Conservation (phyloP, 768 basidiomycete species). For the Leccinum incarnatum region DNA sequence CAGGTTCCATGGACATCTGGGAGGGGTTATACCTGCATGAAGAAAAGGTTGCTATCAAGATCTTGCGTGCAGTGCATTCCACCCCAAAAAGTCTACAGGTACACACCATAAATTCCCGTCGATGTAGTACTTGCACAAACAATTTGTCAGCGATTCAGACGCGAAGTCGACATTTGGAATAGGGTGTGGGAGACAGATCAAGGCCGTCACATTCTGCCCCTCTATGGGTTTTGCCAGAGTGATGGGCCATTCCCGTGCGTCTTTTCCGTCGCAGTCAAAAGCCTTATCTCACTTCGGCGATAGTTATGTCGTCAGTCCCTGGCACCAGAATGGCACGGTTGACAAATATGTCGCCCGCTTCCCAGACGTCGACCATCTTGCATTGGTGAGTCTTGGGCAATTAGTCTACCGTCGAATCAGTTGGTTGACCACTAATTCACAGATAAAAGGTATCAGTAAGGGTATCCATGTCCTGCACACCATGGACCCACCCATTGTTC, state of each 20-base stretch:
- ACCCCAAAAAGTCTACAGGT: slow-evolving; percentile 45
- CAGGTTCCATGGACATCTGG: slow-evolving; percentile 52
- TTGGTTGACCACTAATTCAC: slow-evolving; percentile 2
- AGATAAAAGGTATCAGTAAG: slow-evolving; percentile 47
- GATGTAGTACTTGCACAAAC: slow-evolving; percentile 4
- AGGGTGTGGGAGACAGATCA: slow-evolving; percentile 51
- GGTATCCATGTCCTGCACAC: slow-evolving; percentile 50
- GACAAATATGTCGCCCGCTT: slow-evolving; percentile 44
- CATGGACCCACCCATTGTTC: slow-evolving; percentile 49
- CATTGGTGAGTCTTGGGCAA: slow-evolving; percentile 34
- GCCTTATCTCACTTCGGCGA: slow-evolving; percentile 2
- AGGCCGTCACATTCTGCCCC: slow-evolving; percentile 52
- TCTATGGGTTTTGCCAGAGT: slow-evolving; percentile 55
- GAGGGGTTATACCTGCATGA: slow-evolving; percentile 53
- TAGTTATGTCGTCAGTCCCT: slow-evolving; percentile 59
- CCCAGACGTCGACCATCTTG: slow-evolving; percentile 41
- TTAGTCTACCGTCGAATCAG: background rate
- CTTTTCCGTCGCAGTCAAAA: background rate
- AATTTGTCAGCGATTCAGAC: slow-evolving; percentile 42
- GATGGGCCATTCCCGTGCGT: slow-evolving; percentile 57
- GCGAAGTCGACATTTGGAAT: slow-evolving; percentile 56
- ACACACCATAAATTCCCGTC: slow-evolving; percentile 5
- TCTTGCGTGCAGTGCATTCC: slow-evolving; percentile 49
- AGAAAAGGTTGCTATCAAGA: slow-evolving; percentile 58
- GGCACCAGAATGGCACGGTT: slow-evolving; percentile 52